Conservation (phyloP, 306 rosid genomes). For the Cucurbita moschata region DNA sequence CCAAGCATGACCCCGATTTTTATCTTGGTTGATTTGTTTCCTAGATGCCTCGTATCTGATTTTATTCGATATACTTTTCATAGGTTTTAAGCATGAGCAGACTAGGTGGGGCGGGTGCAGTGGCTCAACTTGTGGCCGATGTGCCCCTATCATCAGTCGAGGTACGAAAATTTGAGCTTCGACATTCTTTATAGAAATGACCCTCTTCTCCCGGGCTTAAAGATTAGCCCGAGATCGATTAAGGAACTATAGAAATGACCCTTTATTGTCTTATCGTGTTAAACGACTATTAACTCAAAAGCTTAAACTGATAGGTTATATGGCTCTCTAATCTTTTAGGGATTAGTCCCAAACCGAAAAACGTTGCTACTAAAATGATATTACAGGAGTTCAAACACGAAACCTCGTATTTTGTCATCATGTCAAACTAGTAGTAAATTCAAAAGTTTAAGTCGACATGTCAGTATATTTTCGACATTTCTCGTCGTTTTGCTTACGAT, state of each 20-base stretch:
- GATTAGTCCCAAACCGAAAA: too few species aligned
- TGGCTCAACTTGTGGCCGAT: constrained; percentile 96
- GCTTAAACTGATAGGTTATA: neutral
- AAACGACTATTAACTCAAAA: neutral
- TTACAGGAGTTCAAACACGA: neutral
- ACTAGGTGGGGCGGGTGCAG: constrained; percentile 91
- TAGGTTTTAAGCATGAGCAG: constrained; percentile 97
- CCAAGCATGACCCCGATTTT: neutral
- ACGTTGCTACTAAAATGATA: neutral
- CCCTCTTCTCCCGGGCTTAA: too few species aligned
- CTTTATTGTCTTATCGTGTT: too few species aligned
- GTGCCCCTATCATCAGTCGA: constrained; percentile 60
- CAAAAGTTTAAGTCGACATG: too few species aligned
- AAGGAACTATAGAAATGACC: neutral
- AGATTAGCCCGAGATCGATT: neutral
- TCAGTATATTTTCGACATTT: neutral
- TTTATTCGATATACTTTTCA: neutral
- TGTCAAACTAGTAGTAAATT: too few species aligned
- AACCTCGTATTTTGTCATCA: neutral
- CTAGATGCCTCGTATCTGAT: neutral
- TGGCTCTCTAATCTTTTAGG: too few species aligned
- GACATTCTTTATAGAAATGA: neutral
- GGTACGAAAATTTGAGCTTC: constrained; percentile 13
- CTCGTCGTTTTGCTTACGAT: neutral
- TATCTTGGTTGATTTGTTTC: neutral